phyloP scores from a whole-genome alignment of 371 early-diverging fungal genomes.

The Batkoa obscura region DNA sequence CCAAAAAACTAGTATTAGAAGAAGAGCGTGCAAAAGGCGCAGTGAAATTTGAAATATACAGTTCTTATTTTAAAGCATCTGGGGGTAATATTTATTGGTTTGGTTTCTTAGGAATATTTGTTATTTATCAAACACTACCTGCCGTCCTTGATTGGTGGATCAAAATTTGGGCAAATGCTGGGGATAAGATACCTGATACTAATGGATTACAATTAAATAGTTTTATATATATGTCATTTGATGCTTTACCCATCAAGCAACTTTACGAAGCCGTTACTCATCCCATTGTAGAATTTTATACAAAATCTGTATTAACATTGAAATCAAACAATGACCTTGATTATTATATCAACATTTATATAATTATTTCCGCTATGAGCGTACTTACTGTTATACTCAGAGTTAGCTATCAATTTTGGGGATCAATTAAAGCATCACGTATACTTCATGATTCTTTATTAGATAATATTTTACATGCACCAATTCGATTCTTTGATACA shows the following conservation, averaged over 20 bases:
- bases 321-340: constrained; percentile 5
- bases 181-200: neutral
- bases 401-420: constrained; percentile 13
- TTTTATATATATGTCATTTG: too few species aligned
- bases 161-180: constrained; percentile 5
- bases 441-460: constrained; percentile 26
- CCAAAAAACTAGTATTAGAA: constrained; percentile 33
- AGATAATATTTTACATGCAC: constrained; percentile 31
- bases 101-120: constrained; percentile 22
- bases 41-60: constrained; percentile 35
- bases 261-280: neutral
- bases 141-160: constrained; percentile 19
- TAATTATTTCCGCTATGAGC: neutral
- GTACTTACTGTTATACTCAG: neutral
- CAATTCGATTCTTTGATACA: constrained; percentile 64
- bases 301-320: too few species aligned
- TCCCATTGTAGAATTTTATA: too few species aligned
- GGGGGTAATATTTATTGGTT: constrained; percentile 39
- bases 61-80: constrained; percentile 34
- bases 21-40: constrained; percentile 44
- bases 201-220: too few species aligned
- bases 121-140: constrained; percentile 22
- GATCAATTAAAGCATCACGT: constrained; percentile 23
- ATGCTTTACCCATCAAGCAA: neutral
- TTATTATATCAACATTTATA: constrained; percentile 8